Evolutionary conservation across 2,329 filamentous ascomycete genomes (phyloP).

Genomic region (Penicillium psychrosexuale): DNA sequence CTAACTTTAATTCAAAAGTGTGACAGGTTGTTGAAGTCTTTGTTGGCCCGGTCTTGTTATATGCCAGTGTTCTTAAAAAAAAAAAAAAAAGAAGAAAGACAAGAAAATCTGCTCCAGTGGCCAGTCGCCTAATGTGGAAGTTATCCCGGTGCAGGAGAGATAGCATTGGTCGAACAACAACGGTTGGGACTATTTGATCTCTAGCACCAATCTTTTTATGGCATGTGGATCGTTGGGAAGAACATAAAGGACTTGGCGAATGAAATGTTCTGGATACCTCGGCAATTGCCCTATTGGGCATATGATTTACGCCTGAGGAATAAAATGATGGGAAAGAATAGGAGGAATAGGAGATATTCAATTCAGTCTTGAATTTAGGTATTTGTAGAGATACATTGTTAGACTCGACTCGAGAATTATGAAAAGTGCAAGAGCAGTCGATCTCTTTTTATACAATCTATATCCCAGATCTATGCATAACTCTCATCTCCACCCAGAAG

Average conservation of each 20-base stretch:
- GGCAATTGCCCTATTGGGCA: slow-evolving; percentile 1
- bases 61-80: neutral
- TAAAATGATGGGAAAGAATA: neutral
- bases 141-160: neutral
- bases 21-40: neutral
- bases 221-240: slow-evolving; percentile 4
- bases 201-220: slow-evolving; percentile 2
- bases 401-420: neutral
- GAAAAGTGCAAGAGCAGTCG: neutral
- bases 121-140: neutral
- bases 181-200: slow-evolving; percentile 2
- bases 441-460: neutral
- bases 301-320: neutral
- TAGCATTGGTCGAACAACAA: neutral
- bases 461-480: neutral
- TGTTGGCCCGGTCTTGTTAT: neutral
- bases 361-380: too few relatives aligned
- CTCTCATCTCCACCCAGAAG: neutral
- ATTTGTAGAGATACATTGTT: neutral
- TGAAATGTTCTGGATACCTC: neutral
- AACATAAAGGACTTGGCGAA: neutral
- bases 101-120: neutral
- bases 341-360: neutral
- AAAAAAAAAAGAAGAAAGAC: neutral
- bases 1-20: neutral